phyloP scores from a whole-genome alignment of 768 basidiomycete species.

The Boletus huronensis region DNA sequence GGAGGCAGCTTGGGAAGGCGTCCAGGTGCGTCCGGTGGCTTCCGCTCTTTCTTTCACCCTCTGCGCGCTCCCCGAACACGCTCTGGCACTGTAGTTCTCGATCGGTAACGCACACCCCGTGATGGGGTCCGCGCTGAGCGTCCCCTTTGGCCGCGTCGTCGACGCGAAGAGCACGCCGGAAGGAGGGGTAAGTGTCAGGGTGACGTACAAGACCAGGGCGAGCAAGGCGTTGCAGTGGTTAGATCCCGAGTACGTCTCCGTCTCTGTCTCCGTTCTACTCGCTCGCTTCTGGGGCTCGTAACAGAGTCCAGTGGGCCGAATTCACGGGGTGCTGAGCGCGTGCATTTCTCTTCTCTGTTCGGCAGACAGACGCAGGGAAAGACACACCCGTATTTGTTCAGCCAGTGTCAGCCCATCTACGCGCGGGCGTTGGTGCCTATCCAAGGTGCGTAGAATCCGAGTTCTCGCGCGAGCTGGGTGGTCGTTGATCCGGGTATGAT shows the following conservation, averaged over 20 bases:
- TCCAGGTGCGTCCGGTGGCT: conserved; percentile 37
- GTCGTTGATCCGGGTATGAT: not conserved
- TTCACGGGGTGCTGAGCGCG: not conserved
- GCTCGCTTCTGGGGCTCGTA: not conserved
- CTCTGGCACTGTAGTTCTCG: conserved; percentile 43
- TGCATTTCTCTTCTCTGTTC: not conserved
- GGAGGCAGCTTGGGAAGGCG: conserved; percentile 42
- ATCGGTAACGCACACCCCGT: conserved; percentile 56
- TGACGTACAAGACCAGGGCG: conserved; percentile 69
- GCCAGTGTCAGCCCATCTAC: conserved; percentile 91
- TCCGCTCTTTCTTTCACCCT: not conserved
- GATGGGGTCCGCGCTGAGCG: conserved; percentile 71
- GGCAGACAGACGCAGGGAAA: conserved; percentile 86
- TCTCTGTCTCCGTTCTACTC: not conserved
- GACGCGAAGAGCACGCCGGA: conserved; percentile 12
- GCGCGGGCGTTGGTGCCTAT: conserved; percentile 74
- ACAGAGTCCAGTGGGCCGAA: not conserved
- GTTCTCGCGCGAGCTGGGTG: not conserved
- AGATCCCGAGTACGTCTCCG: conserved; percentile 56
- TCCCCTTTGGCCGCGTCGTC: conserved; percentile 47
- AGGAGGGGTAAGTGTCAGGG: conserved; percentile 43
- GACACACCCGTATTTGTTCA: conserved; percentile 83
- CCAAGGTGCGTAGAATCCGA: conserved; percentile 48
- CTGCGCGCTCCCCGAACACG: not conserved
- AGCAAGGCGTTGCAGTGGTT: conserved; percentile 88